Percentiles rank a stretch among this genome's conserved stretches.
phyloP scores from a whole-genome alignment of 148 eudicot species.

The Camellia granthamiana region DNA sequence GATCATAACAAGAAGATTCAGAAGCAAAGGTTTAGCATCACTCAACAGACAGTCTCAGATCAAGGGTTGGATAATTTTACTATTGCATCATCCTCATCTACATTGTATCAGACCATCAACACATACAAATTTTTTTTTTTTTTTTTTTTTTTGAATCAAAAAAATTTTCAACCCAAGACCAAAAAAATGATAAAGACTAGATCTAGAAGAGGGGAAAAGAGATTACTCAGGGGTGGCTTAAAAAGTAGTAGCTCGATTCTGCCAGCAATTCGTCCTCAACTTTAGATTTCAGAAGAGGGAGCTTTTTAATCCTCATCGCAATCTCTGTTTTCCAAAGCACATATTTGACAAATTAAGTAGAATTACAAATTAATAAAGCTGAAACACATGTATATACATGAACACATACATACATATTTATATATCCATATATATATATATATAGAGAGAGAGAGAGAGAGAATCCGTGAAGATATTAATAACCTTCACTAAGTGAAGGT shows the following conservation, averaged over 20 bases:
- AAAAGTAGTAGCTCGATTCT: slow-evolving; percentile 16
- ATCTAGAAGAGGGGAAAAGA: not conserved
- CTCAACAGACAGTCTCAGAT: slow-evolving; percentile 5
- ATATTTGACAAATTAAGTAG: not conserved
- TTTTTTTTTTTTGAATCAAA: no score
- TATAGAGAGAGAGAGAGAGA: not conserved
- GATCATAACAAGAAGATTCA: not conserved
- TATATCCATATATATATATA: not conserved
- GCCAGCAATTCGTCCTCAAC: slow-evolving; percentile 21
- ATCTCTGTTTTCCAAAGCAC: slow-evolving; percentile 3
- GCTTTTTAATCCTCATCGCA: slow-evolving; percentile 37
- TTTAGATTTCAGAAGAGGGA: slow-evolving; percentile 26
- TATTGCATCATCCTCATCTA: slow-evolving; percentile 12
- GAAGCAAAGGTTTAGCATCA: slow-evolving; percentile 10
- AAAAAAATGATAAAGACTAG: not conserved
- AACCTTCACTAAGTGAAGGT: no score
- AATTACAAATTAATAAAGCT: not conserved
- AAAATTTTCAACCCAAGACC: no score
- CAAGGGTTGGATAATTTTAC: slow-evolving; percentile 12
- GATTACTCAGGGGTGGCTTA: slow-evolving; percentile 20
- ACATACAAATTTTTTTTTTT: not conserved
- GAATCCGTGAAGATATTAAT: no score
- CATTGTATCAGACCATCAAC: no score
- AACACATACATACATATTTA: no score
- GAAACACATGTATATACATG: not conserved